These are phyloP conservation scores for Camelina sativa DNA, from an alignment of 345 rosid species.

Conservation along the genomic window DNA sequence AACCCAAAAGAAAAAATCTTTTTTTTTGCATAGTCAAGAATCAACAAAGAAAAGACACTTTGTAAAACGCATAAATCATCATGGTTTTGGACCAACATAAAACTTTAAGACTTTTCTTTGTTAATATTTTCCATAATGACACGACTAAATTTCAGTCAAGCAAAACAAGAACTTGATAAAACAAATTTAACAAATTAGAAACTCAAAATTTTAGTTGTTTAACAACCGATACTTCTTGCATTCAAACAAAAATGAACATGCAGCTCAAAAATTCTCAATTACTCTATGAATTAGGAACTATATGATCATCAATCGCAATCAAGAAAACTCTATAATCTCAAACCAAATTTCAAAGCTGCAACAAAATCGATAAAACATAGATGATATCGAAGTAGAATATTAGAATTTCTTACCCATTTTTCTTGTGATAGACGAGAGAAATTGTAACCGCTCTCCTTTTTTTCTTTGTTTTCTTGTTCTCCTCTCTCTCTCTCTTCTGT, in stretches of 20 bases:
- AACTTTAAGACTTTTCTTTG: constrained; percentile 18
- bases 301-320: constrained; percentile 33
- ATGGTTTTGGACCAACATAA: constrained; percentile 33
- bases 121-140: background rate
- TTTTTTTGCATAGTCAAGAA: constrained; percentile 33
- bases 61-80: constrained; percentile 34
- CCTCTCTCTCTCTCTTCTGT: constrained; percentile 29
- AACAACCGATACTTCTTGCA: constrained; percentile 27
- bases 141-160: background rate
- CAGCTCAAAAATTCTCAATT: constrained; percentile 23
- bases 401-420: constrained; percentile 50
- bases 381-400: constrained; percentile 38
- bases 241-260: constrained; percentile 34
- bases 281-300: background rate
- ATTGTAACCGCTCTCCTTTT: constrained; percentile 8
- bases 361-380: constrained; percentile 23
- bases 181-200: constrained; percentile 7
- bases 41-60: constrained; percentile 37
- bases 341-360: background rate
- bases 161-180: constrained; percentile 17
- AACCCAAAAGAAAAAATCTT: background rate
- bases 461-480: background rate
- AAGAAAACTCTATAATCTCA: constrained; percentile 32
- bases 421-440: constrained; percentile 48
- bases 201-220: constrained; percentile 2